A percentile compares a stretch with the other conserved stretches of the same genome.
Conservation (phyloP, 345 rosid genomes). For the Camelina neglecta region DNA sequence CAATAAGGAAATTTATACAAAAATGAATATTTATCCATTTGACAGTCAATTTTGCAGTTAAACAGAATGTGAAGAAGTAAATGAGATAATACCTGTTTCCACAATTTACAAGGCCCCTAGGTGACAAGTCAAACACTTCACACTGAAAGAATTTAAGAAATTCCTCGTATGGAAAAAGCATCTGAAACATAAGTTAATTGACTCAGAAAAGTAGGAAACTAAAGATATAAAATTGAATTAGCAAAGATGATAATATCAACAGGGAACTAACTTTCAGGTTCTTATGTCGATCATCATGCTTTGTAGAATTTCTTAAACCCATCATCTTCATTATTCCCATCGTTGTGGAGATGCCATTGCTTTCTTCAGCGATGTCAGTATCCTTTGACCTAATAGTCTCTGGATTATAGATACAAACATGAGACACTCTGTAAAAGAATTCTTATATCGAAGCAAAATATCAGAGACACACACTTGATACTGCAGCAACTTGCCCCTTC, state of each 20-base stretch:
- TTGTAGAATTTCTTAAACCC: slow-evolving; percentile 60
- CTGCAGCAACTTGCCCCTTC: slow-evolving; percentile 47
- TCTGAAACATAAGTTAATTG: slow-evolving; percentile 30
- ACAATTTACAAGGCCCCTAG: slow-evolving; percentile 84
- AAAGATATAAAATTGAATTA: neutral
- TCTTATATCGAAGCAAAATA: slow-evolving; percentile 18
- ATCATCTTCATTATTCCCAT: slow-evolving; percentile 62
- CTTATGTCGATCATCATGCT: slow-evolving; percentile 51
- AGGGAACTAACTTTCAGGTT: slow-evolving; percentile 57
- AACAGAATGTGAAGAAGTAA: slow-evolving; percentile 18
- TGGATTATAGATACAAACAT: slow-evolving; percentile 43
- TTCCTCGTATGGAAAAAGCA: slow-evolving; percentile 76
- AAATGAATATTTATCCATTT: neutral
- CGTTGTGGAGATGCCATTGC: slow-evolving; percentile 47
- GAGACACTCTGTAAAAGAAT: slow-evolving; percentile 15
- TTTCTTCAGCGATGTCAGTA: slow-evolving; percentile 42
- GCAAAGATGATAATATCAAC: slow-evolving; percentile 19
- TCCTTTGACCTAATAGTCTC: slow-evolving; percentile 47
- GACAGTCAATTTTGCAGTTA: neutral
- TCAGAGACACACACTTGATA: slow-evolving; percentile 47
- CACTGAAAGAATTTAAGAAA: slow-evolving; percentile 71
- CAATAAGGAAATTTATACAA: neutral
- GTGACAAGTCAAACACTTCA: slow-evolving; percentile 64
- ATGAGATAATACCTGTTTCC: slow-evolving; percentile 68
- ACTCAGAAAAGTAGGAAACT: slow-evolving; percentile 25